Percentiles rank a stretch among this genome's conserved stretches.
Conservation (phyloP, 176 grass and related monocot genomes). For the Sorghum bicolor region Sorghum_bicolor_NCBIv3 NC_012875.2:59153501-59154000, state of each 20-base stretch:
- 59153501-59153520: too few species aligned
- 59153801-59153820: not conserved
- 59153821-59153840: not conserved
- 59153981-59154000: not conserved
- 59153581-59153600: too few species aligned
- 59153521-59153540: too few species aligned
- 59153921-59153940: not conserved
- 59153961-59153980: not conserved
- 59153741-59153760: not conserved
- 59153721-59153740: not conserved
- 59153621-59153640: not conserved
- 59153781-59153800: not conserved
- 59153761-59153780: not conserved
- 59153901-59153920: not conserved
- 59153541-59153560: too few species aligned
- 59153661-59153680: not conserved
- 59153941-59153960: not conserved
- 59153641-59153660: not conserved
- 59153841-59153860: not conserved
- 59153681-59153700: slow-evolving; percentile 21
- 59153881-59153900: not conserved
- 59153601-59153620: too few species aligned
- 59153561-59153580: too few species aligned
- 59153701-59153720: slow-evolving; percentile 12
- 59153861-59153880: not conserved